Conservation (phyloP, 805 yeast species). For the Saccharomycopsis oosterbeekiorum region DNA sequence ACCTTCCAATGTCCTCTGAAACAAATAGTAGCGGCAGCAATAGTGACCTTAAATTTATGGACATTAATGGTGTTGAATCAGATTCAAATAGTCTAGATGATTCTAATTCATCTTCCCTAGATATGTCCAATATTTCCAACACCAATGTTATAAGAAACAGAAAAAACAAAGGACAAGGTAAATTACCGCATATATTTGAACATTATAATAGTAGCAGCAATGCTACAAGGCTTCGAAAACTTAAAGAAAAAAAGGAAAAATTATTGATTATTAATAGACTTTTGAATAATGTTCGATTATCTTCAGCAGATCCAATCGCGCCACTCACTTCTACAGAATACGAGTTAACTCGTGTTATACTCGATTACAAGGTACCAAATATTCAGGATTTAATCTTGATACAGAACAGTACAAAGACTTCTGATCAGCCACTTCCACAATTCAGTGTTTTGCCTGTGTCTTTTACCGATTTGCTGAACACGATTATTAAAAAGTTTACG, state of each 20-base stretch:
- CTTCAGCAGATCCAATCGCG: neutral
- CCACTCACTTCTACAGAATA: neutral
- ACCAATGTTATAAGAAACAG: neutral
- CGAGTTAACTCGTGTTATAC: neutral
- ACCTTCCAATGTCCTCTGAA: neutral
- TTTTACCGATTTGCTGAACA: conserved; percentile 1
- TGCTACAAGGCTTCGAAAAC: neutral
- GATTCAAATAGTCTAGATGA: conserved; percentile 5
- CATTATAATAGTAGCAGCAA: neutral
- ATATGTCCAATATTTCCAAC: neutral
- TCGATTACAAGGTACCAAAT: neutral
- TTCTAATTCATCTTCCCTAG: conserved; percentile 4
- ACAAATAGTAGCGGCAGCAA: neutral
- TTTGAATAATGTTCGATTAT: neutral
- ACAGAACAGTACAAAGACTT: neutral
- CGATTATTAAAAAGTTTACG: neutral
- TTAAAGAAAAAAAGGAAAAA: neutral
- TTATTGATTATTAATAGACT: neutral
- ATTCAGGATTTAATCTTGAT: neutral
- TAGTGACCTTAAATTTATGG: neutral
- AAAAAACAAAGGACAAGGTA: neutral
- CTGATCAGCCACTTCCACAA: neutral
- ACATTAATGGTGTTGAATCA: conserved; percentile 6
- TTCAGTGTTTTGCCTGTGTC: conserved; percentile 13
- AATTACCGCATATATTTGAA: neutral